Conservation (phyloP, 2,329 filamentous ascomycete species). For the Cryphonectria radicalis region DNA sequence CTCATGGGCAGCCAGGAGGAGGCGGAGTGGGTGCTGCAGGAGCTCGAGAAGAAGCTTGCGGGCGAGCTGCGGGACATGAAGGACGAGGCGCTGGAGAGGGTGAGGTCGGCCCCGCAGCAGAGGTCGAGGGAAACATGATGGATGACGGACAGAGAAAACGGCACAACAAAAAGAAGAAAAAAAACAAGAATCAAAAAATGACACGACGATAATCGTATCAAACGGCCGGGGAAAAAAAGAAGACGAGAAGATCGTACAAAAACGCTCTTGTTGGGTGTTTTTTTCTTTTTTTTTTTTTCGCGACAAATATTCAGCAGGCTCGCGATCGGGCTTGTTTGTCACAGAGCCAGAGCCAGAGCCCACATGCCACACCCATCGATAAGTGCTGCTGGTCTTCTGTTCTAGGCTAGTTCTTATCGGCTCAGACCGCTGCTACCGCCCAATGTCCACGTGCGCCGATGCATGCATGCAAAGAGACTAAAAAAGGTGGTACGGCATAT, state of each 20-base stretch:
- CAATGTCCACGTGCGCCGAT: not conserved
- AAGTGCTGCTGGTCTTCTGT: not conserved
- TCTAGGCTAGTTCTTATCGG: not conserved
- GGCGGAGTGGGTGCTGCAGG: slow-evolving; percentile 73
- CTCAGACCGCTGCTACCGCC: not conserved
- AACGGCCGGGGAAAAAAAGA: not conserved
- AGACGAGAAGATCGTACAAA: not conserved
- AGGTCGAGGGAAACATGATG: not conserved
- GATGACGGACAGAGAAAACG: not conserved
- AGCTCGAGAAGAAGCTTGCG: slow-evolving; percentile 61
- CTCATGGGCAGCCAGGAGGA: slow-evolving; percentile 72
- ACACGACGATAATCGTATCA: not conserved
- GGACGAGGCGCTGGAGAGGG: slow-evolving; percentile 30
- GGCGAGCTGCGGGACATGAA: slow-evolving; percentile 46
- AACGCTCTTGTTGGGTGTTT: too few species aligned
- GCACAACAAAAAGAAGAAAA: too few species aligned
- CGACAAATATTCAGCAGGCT: not conserved
- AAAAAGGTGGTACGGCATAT: not conserved
- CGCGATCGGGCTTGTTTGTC: not conserved
- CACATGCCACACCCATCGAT: not conserved
- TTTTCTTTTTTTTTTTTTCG: not conserved
- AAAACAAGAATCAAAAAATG: too few species aligned
- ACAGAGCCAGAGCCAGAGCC: not conserved
- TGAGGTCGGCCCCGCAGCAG: not conserved
- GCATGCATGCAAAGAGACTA: not conserved